Evolutionary conservation across 2,329 filamentous ascomycete species (phyloP), one percentile per base, ranked within the genome.

Genomic region (Aphanoascus verrucosus): DNA sequence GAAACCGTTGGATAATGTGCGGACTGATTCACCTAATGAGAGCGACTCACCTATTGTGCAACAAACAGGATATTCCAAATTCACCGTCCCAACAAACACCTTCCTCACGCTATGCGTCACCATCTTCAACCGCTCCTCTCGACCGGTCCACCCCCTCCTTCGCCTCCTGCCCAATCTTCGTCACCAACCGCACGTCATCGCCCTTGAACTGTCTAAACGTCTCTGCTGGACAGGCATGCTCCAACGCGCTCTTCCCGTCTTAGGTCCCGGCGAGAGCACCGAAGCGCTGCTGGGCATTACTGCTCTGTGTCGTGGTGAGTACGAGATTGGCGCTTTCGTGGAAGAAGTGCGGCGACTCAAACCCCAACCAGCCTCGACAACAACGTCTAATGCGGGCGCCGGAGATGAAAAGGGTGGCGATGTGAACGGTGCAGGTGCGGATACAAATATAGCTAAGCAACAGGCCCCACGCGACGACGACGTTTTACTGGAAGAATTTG

Each of bases 201-300:
- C 87, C 1, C 78, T 94, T 14, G 90, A 95, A 65, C 80, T 91
- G 53, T 85, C 85, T 41, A 83, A 87, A 63, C 87, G 88, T 58
- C 78, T 95, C 52, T 83, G 84, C 1, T 93, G 88, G 84, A 91
- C 88, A 59, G 90, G 90, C 1, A 83, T 86, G 31, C 69, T 95
- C 54, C 90, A 96, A 69, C 83, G 84, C 63, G 76, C 80, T 1
- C 71, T 95, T 0, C 82, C 85, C 0, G 64, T 79, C 5, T 65
- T 95, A 1, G 68, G 70, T 5, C 79, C 82, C 0, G 78, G 80
- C 3, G 73, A 77, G 43, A 78, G 70, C n/a, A 74, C 76, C 0
- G 78, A 83, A 56, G 74, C 86, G 19, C 74, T 77, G 1, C 69
- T 94, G 3, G 86, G 86, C 3, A 76, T 90, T 42, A 86, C 86